A percentile compares a stretch with the other conserved stretches of the same genome.
Evolutionary conservation across 2,329 filamentous ascomycete genomes (phyloP).

Genomic region (Clonostachys rhizophaga): DNA sequence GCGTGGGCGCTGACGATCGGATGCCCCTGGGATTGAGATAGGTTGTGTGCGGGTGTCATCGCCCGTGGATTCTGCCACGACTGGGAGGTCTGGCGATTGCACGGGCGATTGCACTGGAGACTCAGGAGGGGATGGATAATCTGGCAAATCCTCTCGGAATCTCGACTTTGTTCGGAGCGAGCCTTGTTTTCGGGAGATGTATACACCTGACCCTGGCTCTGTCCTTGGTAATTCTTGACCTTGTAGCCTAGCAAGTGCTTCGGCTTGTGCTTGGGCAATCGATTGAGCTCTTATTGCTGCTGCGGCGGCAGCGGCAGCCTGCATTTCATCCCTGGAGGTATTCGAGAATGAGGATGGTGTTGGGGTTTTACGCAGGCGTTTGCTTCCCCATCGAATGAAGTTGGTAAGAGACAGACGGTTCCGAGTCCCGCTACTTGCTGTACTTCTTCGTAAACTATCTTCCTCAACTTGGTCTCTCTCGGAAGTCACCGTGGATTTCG

Average conservation of each 20-base stretch:
- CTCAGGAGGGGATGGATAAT: constrained; percentile 81
- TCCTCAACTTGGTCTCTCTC: constrained; percentile 39
- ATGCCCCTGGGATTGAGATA: constrained; percentile 15
- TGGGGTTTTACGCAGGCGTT: constrained; percentile 49
- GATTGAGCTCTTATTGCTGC: constrained; percentile 10
- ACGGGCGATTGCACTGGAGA: constrained; percentile 79
- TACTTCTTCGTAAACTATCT: constrained; percentile 46
- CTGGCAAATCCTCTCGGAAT: constrained; percentile 88
- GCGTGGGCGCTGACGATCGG: constrained; percentile 4
- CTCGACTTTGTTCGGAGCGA: constrained; percentile 77
- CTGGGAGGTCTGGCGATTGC: constrained; percentile 37
- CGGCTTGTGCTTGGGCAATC: constrained; percentile 20
- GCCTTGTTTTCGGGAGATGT: constrained; percentile 24
- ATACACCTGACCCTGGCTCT: constrained; percentile 10
- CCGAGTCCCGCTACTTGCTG: constrained; percentile 44
- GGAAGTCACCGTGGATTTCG: constrained; percentile 40
- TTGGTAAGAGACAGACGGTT: constrained; percentile 58
- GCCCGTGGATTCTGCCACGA: constrained; percentile 16
- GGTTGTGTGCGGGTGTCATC: constrained; percentile 11
- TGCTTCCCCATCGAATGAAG: constrained; percentile 67
- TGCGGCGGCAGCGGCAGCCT: constrained; percentile 19
- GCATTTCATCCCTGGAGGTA: constrained; percentile 83
- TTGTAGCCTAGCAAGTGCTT: constrained; percentile 25
- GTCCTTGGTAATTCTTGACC: constrained; percentile 17
- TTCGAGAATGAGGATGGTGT: constrained; percentile 82